These are phyloP conservation scores for Podospora tetraspora DNA, from an alignment of 495 filamentous ascomycete genomes.

Conservation along the genomic window DNA sequence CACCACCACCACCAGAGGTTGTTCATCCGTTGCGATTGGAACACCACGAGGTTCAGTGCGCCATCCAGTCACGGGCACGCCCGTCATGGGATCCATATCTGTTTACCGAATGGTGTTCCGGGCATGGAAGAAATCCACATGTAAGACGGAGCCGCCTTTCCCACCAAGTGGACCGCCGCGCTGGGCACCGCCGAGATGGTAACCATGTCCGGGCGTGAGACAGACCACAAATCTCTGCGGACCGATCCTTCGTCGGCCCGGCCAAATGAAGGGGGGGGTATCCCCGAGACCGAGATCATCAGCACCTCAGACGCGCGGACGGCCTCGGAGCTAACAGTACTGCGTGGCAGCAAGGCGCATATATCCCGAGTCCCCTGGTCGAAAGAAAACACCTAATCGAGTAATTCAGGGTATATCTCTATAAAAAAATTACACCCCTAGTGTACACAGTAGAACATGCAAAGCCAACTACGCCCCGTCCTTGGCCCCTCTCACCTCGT, in stretches of 20 bases:
- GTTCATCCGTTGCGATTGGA: background rate
- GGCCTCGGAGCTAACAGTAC: background rate
- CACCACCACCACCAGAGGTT: background rate
- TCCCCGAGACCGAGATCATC: background rate
- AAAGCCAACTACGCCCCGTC: background rate
- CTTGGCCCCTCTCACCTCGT: slow-evolving; percentile 24
- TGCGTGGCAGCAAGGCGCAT: background rate
- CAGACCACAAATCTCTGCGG: background rate
- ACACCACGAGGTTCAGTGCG: background rate
- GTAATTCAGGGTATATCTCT: slow-evolving; percentile 1
- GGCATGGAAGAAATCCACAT: background rate
- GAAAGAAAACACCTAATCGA: background rate
- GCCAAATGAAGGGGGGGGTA: background rate
- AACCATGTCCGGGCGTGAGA: background rate
- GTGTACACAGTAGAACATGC: background rate
- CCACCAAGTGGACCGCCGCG: background rate
- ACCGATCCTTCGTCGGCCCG: background rate
- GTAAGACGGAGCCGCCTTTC: background rate
- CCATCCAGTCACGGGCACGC: background rate
- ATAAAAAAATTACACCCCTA: background rate
- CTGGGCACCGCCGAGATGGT: background rate
- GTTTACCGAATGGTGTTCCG: background rate
- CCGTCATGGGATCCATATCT: background rate
- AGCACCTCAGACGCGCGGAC: background rate
- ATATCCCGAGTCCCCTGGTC: background rate